Conservation (phyloP, 495 filamentous ascomycete genomes). For the Xylaria acuta region DNA sequence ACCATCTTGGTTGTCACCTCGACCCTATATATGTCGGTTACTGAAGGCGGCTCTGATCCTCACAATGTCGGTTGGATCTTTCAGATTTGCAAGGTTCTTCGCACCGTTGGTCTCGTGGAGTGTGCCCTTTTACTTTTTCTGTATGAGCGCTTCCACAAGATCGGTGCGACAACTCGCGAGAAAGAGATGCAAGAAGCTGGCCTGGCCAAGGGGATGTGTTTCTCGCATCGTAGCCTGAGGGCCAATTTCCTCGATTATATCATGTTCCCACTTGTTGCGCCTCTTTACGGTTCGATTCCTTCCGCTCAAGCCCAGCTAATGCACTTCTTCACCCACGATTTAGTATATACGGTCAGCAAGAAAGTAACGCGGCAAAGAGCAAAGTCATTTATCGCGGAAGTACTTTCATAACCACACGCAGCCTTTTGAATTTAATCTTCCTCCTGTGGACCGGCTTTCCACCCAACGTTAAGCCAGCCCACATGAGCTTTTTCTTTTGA, state of each 20-base stretch:
- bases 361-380: conserved; percentile 59
- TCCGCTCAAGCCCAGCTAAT: conserved; percentile 66
- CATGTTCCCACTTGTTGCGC: conserved; percentile 66
- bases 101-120: conserved; percentile 62
- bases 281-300: conserved; percentile 67
- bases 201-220: conserved; percentile 63
- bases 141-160: conserved; percentile 66
- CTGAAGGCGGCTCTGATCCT: conserved; percentile 52
- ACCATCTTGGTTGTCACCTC: conserved; percentile 66
- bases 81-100: conserved; percentile 61
- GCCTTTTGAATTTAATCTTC: conserved; percentile 24
- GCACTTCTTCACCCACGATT: conserved; percentile 69
- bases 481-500: conserved; percentile 34
- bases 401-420: conserved; percentile 47
- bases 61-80: conserved; percentile 61
- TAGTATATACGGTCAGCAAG: conserved; percentile 72
- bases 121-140: conserved; percentile 65
- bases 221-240: conserved; percentile 59
- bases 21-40: conserved; percentile 58
- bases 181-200: conserved; percentile 68
- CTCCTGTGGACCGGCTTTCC: conserved; percentile 12
- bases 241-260: conserved; percentile 61
- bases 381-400: conserved; percentile 49
- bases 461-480: conserved; percentile 12
- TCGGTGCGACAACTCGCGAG: conserved; percentile 62